Conservation (phyloP, 2,329 filamentous ascomycete genomes). For the Chaetothyriales sp. region DNA sequence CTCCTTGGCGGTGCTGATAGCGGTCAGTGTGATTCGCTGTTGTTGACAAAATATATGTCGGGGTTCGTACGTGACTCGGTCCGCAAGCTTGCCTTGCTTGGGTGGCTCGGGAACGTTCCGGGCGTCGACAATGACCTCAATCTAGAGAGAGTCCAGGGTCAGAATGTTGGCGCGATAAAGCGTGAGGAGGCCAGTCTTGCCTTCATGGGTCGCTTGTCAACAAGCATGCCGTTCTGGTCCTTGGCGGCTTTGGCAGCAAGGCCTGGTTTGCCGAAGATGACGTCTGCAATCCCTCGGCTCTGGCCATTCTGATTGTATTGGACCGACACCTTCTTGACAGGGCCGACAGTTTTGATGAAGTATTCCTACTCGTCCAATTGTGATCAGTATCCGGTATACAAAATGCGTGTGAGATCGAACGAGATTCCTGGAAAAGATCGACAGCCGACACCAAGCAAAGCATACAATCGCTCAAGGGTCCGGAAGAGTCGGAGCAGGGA, state of each 20-base stretch:
- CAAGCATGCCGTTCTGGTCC: constrained; percentile 73
- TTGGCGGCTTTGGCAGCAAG: constrained; percentile 74
- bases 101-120: constrained; percentile 52
- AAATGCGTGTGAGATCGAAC: not conserved
- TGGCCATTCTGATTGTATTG: constrained; percentile 85
- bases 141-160: constrained; percentile 42
- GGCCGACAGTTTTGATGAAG: constrained; percentile 73
- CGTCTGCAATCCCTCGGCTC: constrained; percentile 83
- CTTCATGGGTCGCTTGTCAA: constrained; percentile 85
- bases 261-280: constrained; percentile 69
- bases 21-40: not conserved
- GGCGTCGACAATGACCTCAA: constrained; percentile 80
- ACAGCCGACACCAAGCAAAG: not conserved
- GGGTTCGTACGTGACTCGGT: constrained; percentile 60
- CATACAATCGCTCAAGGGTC: not conserved
- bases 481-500: not conserved
- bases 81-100: constrained; percentile 41
- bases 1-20: constrained; percentile 22
- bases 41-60: not conserved
- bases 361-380: constrained; percentile 68
- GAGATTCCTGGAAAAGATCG: not conserved
- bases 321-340: constrained; percentile 80
- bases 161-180: constrained; percentile 6
- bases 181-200: constrained; percentile 33
- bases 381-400: constrained; percentile 30